These are phyloP conservation scores for Candida piceae DNA, from an alignment of 805 yeast genomes.

Conservation along the genomic window DNA sequence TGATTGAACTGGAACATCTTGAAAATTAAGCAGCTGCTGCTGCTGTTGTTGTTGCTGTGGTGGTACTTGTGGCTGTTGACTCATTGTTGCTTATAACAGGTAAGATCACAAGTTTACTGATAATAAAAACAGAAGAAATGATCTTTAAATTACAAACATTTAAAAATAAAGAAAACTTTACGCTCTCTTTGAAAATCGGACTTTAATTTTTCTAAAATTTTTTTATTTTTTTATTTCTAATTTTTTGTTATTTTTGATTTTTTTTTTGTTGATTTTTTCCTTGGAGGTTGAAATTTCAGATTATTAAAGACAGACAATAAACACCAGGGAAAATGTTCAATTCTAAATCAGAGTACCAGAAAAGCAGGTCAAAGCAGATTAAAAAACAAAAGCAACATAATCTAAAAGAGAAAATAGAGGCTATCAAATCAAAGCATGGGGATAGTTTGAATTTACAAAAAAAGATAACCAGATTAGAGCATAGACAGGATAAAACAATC, in stretches of 20 bases:
- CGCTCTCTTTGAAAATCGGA: too few relatives aligned
- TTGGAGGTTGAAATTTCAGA: neutral
- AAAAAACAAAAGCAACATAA: slow-evolving; percentile 7
- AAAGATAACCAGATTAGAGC: slow-evolving; percentile 9
- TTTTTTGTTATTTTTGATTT: neutral
- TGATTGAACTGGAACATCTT: slow-evolving; percentile 53
- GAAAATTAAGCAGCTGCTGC: slow-evolving; percentile 13
- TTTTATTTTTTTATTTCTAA: too few relatives aligned
- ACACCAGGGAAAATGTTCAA: too few relatives aligned
- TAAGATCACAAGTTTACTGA: too few relatives aligned
- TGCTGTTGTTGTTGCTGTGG: slow-evolving; percentile 2
- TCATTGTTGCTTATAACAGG: too few relatives aligned
- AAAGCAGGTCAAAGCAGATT: slow-evolving; percentile 3
- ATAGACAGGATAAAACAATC: slow-evolving; percentile 8
- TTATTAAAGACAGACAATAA: too few relatives aligned
- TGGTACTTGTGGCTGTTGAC: slow-evolving; percentile 17
- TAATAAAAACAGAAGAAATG: too few relatives aligned
- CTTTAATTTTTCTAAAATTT: too few relatives aligned
- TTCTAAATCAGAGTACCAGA: slow-evolving; percentile 4
- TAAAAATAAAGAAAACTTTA: too few relatives aligned
- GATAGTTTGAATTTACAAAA: slow-evolving; percentile 6
- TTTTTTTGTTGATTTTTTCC: neutral
- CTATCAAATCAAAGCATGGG: slow-evolving; percentile 7
- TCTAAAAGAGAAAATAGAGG: slow-evolving; percentile 5
- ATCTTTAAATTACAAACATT: too few relatives aligned